Conservation (phyloP, 208 protist genomes). For the Hexamita inflata region DNA sequence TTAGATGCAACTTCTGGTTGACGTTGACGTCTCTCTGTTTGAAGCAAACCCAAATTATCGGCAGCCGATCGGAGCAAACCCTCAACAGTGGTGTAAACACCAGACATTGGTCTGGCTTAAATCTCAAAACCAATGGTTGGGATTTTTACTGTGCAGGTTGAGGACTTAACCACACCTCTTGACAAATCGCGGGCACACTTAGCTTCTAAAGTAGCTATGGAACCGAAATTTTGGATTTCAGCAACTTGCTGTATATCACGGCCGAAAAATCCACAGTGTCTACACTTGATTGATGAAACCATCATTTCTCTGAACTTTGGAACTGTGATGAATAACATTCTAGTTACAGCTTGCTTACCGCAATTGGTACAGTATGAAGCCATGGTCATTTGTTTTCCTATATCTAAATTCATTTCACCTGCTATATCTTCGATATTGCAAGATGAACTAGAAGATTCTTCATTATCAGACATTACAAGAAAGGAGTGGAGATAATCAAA, state of each 20-base stretch:
- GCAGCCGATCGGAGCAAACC: constrained; percentile 47
- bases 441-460: too few species aligned
- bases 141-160: constrained; percentile 64
- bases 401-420: too few species aligned
- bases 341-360: constrained; percentile 51
- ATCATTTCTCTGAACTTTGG: constrained; percentile 54
- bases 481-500: too few species aligned
- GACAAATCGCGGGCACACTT: constrained; percentile 55
- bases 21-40: constrained; percentile 22
- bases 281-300: constrained; percentile 51
- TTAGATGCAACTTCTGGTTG: constrained; percentile 41
- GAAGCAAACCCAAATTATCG: constrained; percentile 31
- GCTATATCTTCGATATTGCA: too few species aligned
- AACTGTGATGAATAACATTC: constrained; percentile 51
- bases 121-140: constrained; percentile 75
- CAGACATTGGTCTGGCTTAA: constrained; percentile 52
- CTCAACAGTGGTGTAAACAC: constrained; percentile 58
- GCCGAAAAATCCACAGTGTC: constrained; percentile 53
- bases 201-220: constrained; percentile 39
- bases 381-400: too few species aligned
- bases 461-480: too few species aligned
- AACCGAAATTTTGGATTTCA: constrained; percentile 42
- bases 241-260: constrained; percentile 48
- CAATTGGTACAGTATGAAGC: constrained; percentile 61
- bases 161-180: constrained; percentile 71